A percentile compares a stretch with the other conserved stretches of the same genome.
These are phyloP conservation scores for Tetradesmus obliquus DNA, from an alignment of 139 green algal species.

Conservation along the genomic window DNA sequence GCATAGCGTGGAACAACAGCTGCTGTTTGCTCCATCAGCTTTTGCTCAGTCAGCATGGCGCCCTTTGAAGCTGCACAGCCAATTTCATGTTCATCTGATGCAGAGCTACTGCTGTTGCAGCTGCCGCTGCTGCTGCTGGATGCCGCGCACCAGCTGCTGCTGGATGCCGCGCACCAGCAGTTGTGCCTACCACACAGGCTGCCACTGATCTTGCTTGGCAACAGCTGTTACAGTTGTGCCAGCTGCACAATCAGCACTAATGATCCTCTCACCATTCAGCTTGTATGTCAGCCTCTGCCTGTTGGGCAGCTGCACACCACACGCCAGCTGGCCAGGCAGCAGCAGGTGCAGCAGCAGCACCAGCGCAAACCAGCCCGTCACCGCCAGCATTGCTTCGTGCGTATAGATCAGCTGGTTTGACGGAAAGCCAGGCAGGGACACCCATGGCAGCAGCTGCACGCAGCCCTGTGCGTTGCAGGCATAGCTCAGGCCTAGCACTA, in stretches of 20 bases:
- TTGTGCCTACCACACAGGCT: background rate
- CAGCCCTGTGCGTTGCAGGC: constrained; percentile 63
- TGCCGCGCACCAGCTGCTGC: background rate
- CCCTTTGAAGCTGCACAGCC: too few relatives aligned
- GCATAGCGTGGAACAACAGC: background rate
- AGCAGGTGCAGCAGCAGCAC: constrained; percentile 82
- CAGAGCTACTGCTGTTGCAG: background rate
- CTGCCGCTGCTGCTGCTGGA: background rate
- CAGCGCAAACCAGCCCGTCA: constrained; percentile 72
- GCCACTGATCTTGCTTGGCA: background rate
- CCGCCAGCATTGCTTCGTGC: constrained; percentile 62
- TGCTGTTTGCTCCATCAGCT: background rate
- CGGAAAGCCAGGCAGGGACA: constrained; percentile 46
- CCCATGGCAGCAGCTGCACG: constrained; percentile 51
- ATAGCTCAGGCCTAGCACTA: constrained; percentile 60
- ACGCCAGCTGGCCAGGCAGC: constrained; percentile 73
- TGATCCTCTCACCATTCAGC: constrained; percentile 76
- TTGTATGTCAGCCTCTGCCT: constrained; percentile 83
- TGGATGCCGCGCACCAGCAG: background rate
- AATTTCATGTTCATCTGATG: too few relatives aligned
- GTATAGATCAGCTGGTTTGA: constrained; percentile 61
- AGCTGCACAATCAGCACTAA: background rate
- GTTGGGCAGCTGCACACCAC: constrained; percentile 74
- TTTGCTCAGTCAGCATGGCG: too few relatives aligned
- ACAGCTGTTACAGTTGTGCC: background rate